Evolutionary conservation across 495 filamentous ascomycete genomes (phyloP).

Genomic region (Paragyromitra xinjiangensis): DNA sequence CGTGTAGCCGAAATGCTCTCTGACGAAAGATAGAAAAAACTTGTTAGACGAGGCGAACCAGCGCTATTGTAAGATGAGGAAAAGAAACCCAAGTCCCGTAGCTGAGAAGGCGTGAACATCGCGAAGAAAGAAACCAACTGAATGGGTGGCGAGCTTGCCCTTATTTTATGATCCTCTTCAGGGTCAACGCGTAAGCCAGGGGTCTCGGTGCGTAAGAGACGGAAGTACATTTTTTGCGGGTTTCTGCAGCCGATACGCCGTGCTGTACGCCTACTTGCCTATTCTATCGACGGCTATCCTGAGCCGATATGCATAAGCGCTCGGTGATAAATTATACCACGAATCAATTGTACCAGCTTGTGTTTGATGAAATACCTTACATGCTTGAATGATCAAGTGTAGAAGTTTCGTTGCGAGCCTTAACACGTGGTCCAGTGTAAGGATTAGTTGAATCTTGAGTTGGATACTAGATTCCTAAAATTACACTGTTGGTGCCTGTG

Average conservation of each 20-base stretch:
- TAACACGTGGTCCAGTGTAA: not conserved
- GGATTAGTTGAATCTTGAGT: not conserved
- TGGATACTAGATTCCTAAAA: not conserved
- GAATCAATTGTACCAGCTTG: not conserved
- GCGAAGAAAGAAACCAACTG: conserved; percentile 3
- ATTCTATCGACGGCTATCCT: conserved; percentile 7
- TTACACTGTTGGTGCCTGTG: not conserved
- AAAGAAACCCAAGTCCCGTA: not conserved
- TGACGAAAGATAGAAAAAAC: not conserved
- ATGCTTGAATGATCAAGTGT: not conserved
- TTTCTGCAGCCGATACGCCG: conserved; percentile 11
- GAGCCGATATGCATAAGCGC: conserved; percentile 13
- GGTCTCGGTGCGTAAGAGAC: not conserved
- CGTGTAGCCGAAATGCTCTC: conserved; percentile 11
- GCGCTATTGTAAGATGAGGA: not conserved
- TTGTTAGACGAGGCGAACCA: not conserved
- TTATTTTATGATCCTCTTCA: conserved; percentile 11
- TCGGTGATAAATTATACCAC: not conserved
- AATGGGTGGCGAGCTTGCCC: conserved; percentile 4
- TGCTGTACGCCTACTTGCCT: conserved; percentile 5
- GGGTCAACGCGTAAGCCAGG: not conserved
- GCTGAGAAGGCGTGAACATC: not conserved
- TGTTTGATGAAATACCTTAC: not conserved
- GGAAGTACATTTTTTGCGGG: not conserved
- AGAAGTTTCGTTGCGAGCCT: not conserved